Evolutionary conservation across 2,329 filamentous ascomycete genomes (phyloP).

Genomic region (Cladosporium sp.): DNA sequence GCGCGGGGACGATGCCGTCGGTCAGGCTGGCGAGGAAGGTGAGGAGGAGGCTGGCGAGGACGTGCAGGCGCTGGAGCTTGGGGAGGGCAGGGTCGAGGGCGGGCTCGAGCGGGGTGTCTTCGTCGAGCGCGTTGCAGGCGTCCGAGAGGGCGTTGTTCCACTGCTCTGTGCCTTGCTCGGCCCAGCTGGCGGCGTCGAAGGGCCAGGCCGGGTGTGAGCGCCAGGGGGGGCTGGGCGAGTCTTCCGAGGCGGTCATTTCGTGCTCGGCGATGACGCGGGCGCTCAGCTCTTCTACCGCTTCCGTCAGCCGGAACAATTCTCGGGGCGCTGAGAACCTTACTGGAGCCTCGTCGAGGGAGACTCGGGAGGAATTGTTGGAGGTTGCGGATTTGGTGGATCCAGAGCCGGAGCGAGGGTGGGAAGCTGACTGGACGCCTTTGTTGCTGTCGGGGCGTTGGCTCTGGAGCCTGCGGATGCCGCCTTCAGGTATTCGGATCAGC

Average conservation of each 20-base stretch:
- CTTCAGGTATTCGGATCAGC: constrained; percentile 75
- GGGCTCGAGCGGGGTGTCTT: constrained; percentile 55
- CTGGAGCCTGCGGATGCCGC: constrained; percentile 66
- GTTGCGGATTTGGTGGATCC: neutral
- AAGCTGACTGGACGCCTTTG: constrained; percentile 9
- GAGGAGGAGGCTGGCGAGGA: constrained; percentile 64
- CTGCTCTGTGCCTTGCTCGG: constrained; percentile 31
- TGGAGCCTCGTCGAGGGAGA: constrained; percentile 32
- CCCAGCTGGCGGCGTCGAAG: constrained; percentile 49
- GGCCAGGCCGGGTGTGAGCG: constrained; percentile 52
- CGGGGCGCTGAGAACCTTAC: constrained; percentile 75
- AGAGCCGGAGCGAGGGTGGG: neutral
- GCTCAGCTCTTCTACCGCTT: constrained; percentile 60
- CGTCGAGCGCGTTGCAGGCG: constrained; percentile 64
- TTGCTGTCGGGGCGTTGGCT: constrained; percentile 41
- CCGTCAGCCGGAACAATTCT: constrained; percentile 83
- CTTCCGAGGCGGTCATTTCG: constrained; percentile 45
- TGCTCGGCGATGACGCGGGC: constrained; percentile 56
- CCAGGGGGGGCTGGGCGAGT: constrained; percentile 44
- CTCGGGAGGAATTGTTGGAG: neutral
- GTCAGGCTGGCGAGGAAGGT: constrained; percentile 68
- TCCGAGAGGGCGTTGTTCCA: constrained; percentile 39
- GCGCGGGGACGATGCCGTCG: constrained; percentile 69
- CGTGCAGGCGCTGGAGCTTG: constrained; percentile 64
- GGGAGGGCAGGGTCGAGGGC: constrained; percentile 58